A percentile compares a stretch with the other conserved stretches of the same genome.
Conservation (phyloP, 1,284 basidiomycete genomes). For the Tausonia pullulans region DNA sequence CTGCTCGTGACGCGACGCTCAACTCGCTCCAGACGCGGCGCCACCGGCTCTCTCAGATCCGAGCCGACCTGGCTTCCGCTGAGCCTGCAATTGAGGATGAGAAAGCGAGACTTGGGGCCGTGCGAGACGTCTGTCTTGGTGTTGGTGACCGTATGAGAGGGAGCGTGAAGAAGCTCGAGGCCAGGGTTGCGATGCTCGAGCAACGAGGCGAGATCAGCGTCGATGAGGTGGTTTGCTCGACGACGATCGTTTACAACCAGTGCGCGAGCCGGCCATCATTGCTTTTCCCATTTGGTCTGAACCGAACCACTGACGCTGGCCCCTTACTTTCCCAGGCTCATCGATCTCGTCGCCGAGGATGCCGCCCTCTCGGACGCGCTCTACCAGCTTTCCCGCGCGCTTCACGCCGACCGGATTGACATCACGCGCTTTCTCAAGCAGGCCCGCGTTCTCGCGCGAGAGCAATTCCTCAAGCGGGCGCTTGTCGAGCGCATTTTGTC, state of each 20-base stretch:
- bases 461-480: constrained; percentile 81
- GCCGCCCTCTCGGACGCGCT: constrained; percentile 97
- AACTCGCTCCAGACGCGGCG: constrained; percentile 56
- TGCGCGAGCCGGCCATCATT: constrained; percentile 28
- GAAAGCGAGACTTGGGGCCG: constrained; percentile 85
- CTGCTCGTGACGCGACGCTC: constrained; percentile 55
- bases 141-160: constrained; percentile 57
- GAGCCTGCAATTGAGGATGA: constrained; percentile 90
- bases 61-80: constrained; percentile 72
- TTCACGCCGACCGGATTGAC: constrained; percentile 85
- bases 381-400: constrained; percentile 87
- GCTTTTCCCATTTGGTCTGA: constrained; percentile 15
- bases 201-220: constrained; percentile 55
- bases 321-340: constrained; percentile 47
- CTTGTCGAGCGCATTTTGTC: constrained; percentile 73
- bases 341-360: constrained; percentile 95
- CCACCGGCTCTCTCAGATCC: constrained; percentile 63
- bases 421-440: constrained; percentile 84
- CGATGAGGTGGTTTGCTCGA: constrained; percentile 87
- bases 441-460: constrained; percentile 66
- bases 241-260: constrained; percentile 94
- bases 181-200: constrained; percentile 55
- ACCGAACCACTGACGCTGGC: constrained; percentile 12
- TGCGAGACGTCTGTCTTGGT: constrained; percentile 77
- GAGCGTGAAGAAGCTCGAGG: constrained; percentile 53